Conservation (phyloP, 1,284 basidiomycete genomes). For the Irpex sp. region DNA sequence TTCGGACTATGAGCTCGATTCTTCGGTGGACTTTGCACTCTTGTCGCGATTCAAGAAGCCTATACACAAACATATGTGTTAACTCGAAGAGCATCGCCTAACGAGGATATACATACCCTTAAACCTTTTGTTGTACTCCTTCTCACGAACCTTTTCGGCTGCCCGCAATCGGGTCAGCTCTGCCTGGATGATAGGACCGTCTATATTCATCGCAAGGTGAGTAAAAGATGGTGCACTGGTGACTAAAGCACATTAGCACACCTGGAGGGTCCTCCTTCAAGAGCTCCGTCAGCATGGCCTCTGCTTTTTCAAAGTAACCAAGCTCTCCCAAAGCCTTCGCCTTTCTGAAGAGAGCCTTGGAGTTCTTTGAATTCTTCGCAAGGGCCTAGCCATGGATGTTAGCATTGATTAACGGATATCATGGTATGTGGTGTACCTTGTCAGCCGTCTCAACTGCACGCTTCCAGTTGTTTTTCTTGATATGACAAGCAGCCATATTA, state of each 20-base stretch:
- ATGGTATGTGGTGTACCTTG: slow-evolving; percentile 52
- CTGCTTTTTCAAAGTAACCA: slow-evolving; percentile 79
- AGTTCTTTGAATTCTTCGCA: slow-evolving; percentile 76
- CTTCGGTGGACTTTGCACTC: slow-evolving; percentile 19
- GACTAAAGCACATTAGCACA: slow-evolving; percentile 30
- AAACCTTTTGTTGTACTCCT: slow-evolving; percentile 73
- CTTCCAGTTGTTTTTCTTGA: slow-evolving; percentile 82
- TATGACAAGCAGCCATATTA: slow-evolving; percentile 84
- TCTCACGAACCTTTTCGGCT: slow-evolving; percentile 73
- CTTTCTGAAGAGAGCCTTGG: slow-evolving; percentile 83
- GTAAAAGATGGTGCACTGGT: neutral
- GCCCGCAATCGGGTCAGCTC: slow-evolving; percentile 68
- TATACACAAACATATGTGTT: slow-evolving; percentile 15
- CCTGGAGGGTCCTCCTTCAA: slow-evolving; percentile 70
- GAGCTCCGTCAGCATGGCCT: slow-evolving; percentile 69
- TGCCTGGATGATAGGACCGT: slow-evolving; percentile 62
- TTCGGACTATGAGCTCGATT: slow-evolving; percentile 10
- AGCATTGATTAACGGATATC: neutral
- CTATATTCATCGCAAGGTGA: slow-evolving; percentile 40
- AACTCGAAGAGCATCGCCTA: neutral
- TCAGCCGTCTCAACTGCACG: slow-evolving; percentile 81
- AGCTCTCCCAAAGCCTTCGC: slow-evolving; percentile 81
- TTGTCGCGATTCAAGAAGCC: slow-evolving; percentile 51
- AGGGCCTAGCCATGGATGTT: slow-evolving; percentile 58
- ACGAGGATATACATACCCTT: slow-evolving; percentile 58